Base-by-base conservation (phyloP, 148 eudicot species). In the Rhododendron vialii region DNA sequence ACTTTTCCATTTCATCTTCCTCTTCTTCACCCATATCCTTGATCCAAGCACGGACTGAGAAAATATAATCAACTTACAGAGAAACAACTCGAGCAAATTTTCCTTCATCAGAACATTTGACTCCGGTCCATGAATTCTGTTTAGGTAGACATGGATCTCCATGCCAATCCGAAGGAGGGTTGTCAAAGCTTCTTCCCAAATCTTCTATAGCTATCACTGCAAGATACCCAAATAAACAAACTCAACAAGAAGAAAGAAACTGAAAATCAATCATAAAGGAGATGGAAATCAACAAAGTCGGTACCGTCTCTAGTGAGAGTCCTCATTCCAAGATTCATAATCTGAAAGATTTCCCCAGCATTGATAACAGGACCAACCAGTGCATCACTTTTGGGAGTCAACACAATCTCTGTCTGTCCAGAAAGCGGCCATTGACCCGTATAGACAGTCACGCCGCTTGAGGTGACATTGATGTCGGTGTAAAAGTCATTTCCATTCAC, bases 61-160 rank as follows among this genome's bases (percentile, higher is more conserved):
- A 28, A 43, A 82, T n/a, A 45, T 78, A 82, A 45, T 81, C 74
- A 78, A 93, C 95, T 95, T 86, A 95, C 99, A 96, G 63, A n/a
- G 98, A 78, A 75, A 85, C 35, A 78, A 96, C 84, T 59, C 94
- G 92, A 71, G 88, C 81, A 57, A 77, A 75, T 24, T 87, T 84
- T 71, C 88, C 79, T 9, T 81, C 30, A 15, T 36, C 82, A 30
- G 92, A 86, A 80, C 99, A 96, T 15, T 82, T 24, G 74, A 95
- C 88, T 82, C 98, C 98, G 3, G 92, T 90, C 99, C 99, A 96
- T 61, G 93, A 84, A 51, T 92, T 86, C 83, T 84, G 84, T 84
- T 28, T 86, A 15, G 99, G 99, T 78, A 96, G 81, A 89, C 99
- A 96, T 80, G 99, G 98, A 93, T 96, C 99, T 50, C 95, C 99